These are phyloP conservation scores for Phanerochaete carnosa DNA, from an alignment of 768 basidiomycete genomes.

Conservation along the genomic window DNA sequence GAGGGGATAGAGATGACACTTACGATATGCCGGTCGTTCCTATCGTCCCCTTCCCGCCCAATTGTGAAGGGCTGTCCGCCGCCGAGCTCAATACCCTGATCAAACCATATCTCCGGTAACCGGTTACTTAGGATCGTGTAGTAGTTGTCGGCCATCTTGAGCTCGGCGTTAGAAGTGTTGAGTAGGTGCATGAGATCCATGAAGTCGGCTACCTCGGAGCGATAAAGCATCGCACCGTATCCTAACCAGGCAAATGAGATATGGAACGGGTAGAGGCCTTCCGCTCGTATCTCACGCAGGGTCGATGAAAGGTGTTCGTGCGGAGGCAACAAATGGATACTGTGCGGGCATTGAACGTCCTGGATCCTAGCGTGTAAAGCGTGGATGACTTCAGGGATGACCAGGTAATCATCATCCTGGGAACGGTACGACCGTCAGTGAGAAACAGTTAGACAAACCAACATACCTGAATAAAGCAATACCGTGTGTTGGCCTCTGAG, in stretches of 20 bases:
- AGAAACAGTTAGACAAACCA: neutral
- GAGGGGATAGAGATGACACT: constrained; percentile 22
- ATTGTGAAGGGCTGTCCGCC: constrained; percentile 63
- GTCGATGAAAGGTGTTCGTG: constrained; percentile 57
- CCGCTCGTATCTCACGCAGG: constrained; percentile 41
- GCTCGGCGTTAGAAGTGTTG: constrained; percentile 44
- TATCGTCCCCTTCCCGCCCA: constrained; percentile 51
- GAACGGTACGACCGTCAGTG: neutral
- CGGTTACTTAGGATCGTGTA: constrained; percentile 56
- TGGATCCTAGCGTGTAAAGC: constrained; percentile 42
- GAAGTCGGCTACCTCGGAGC: constrained; percentile 42
- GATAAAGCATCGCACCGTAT: constrained; percentile 53
- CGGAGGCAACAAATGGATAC: constrained; percentile 56
- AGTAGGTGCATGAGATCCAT: constrained; percentile 43
- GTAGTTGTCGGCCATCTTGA: constrained; percentile 70
- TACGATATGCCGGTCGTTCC: constrained; percentile 60
- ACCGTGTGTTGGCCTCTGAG: constrained; percentile 43
- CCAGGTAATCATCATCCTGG: constrained; percentile 69
- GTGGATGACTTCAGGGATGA: constrained; percentile 54
- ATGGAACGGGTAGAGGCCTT: constrained; percentile 32
- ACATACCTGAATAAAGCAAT: constrained; percentile 61
- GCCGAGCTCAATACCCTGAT: constrained; percentile 56
- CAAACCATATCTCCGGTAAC: constrained; percentile 60
- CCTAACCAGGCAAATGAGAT: constrained; percentile 68
- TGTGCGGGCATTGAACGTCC: constrained; percentile 17